phyloP scores from a whole-genome alignment of 2,329 filamentous ascomycete genomes.

The Diaporthe caulivora region DNA sequence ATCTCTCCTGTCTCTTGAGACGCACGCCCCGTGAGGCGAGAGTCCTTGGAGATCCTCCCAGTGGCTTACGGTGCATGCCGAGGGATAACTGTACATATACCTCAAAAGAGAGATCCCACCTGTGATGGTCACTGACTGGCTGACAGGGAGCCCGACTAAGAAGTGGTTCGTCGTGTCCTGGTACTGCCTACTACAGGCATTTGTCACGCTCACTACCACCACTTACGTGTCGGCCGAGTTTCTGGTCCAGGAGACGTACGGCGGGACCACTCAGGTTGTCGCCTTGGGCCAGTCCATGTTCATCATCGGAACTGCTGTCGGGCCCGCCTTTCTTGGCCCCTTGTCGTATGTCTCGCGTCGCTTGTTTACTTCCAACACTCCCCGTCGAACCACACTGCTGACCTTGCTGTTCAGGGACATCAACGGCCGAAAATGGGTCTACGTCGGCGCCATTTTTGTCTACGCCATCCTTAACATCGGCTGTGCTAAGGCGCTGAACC shows the following conservation, averaged over 20 bases:
- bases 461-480: conserved; percentile 53
- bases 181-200: conserved; percentile 51
- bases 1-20: background rate
- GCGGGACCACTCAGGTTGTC: conserved; percentile 51
- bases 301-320: conserved; percentile 56
- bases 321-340: conserved; percentile 55
- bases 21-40: background rate
- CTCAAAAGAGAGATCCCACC: background rate
- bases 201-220: conserved; percentile 54
- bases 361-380: background rate
- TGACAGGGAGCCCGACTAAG: conserved; percentile 42
- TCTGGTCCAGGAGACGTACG: conserved; percentile 53
- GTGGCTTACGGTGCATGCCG: background rate
- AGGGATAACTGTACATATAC: too few species aligned
- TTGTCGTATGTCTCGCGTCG: conserved; percentile 52
- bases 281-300: conserved; percentile 57
- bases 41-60: background rate
- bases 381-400: background rate
- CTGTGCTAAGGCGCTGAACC: conserved; percentile 50
- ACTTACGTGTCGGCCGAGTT: conserved; percentile 54
- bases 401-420: conserved; percentile 49
- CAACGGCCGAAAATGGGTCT: conserved; percentile 58
- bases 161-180: conserved; percentile 47
- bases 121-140: background rate
- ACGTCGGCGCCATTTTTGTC: conserved; percentile 51